phyloP scores from a whole-genome alignment of 2,329 filamentous ascomycete species.

The Beauveria pseudobassiana region DNA sequence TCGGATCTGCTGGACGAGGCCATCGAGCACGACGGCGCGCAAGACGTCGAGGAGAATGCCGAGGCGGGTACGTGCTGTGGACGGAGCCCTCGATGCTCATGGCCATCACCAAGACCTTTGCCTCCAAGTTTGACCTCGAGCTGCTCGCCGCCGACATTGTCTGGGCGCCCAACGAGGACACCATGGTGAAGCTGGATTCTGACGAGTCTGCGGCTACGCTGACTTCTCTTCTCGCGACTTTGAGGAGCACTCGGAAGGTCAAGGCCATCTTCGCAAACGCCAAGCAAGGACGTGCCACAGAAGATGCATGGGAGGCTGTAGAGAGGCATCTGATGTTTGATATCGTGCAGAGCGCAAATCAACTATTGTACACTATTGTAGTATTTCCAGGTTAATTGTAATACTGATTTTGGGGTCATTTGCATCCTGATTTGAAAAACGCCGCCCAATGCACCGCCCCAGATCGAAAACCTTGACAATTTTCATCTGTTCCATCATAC shows the following conservation, averaged over 20 bases:
- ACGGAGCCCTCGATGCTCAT: conserved; percentile 27
- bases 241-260: conserved; percentile 66
- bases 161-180: conserved; percentile 78
- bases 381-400: neutral
- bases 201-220: conserved; percentile 49
- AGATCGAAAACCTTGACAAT: neutral
- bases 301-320: conserved; percentile 48
- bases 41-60: conserved; percentile 61
- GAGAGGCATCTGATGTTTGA: conserved; percentile 43
- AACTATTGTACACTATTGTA: conserved; percentile 8
- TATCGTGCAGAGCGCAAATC: neutral
- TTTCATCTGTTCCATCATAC: neutral
- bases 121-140: conserved; percentile 54
- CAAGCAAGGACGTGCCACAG: conserved; percentile 39
- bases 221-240: conserved; percentile 46
- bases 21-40: conserved; percentile 70
- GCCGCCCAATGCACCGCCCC: conserved; percentile 6
- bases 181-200: conserved; percentile 55
- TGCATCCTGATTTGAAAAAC: neutral
- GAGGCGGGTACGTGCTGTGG: conserved; percentile 60
- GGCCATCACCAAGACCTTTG: conserved; percentile 40
- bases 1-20: conserved; percentile 73
- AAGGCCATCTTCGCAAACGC: conserved; percentile 74
- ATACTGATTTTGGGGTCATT: neutral
- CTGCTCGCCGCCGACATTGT: conserved; percentile 73